Evolutionary conservation across 2,329 filamentous ascomycete genomes (phyloP).

Genomic region (Drechslerella stenobrocha): DNA sequence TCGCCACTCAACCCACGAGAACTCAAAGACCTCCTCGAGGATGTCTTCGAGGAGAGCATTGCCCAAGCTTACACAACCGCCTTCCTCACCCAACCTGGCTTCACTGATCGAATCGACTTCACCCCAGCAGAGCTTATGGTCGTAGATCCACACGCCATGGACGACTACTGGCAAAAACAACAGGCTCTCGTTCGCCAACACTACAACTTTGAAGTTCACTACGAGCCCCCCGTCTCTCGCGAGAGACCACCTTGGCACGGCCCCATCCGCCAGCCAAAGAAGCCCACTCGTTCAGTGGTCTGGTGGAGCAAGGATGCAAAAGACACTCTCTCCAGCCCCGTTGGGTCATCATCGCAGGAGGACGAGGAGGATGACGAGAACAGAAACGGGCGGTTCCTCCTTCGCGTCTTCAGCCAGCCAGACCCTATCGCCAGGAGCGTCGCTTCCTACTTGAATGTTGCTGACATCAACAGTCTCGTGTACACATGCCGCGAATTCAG

Average conservation of each 20-base stretch:
- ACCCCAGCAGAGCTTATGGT: too few relatives aligned
- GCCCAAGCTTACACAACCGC: too few relatives aligned
- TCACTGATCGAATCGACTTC: too few relatives aligned
- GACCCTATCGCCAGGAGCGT: slow-evolving; percentile 26
- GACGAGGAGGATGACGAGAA: slow-evolving; percentile 7
- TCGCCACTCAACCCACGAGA: too few relatives aligned
- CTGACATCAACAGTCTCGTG: slow-evolving; percentile 34
- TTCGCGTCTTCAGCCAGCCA: slow-evolving; percentile 18
- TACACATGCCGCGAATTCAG: slow-evolving; percentile 30
- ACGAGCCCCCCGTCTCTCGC: background rate
- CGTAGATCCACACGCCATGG: too few relatives aligned
- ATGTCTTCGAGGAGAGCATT: too few relatives aligned
- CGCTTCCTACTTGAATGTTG: slow-evolving; percentile 5
- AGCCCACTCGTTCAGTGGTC: slow-evolving; percentile 2
- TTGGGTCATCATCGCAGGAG: background rate
- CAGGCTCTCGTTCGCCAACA: slow-evolving; percentile 15
- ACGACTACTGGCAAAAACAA: slow-evolving; percentile 1
- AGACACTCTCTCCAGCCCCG: background rate
- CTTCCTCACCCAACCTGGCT: too few relatives aligned
- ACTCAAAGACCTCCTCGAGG: too few relatives aligned
- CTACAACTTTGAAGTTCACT: slow-evolving; percentile 11
- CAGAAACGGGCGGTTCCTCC: background rate
- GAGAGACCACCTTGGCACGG: slow-evolving; percentile 27
- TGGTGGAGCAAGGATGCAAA: slow-evolving; percentile 18
- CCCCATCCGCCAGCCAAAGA: slow-evolving; percentile 15